These are phyloP conservation scores for Rhypophila decipiens DNA, from an alignment of 495 filamentous ascomycete genomes.

Conservation along the genomic window DNA sequence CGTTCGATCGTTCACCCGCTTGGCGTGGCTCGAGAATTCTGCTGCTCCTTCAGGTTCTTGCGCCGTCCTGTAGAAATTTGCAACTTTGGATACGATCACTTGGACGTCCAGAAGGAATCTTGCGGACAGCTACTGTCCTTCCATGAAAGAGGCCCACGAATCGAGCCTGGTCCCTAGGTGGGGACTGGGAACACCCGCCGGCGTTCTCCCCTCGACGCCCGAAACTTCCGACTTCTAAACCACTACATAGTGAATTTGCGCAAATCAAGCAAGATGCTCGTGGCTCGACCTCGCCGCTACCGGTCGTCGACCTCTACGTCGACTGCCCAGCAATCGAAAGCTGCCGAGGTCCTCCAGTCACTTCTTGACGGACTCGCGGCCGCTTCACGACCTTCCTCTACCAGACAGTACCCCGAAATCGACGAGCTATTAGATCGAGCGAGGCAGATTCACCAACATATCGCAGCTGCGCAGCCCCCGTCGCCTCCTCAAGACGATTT, in stretches of 20 bases:
- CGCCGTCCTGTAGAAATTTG: no score
- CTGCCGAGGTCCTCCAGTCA: conserved; percentile 53
- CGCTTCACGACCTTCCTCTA: conserved; percentile 11
- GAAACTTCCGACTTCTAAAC: no score
- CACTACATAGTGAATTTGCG: no score
- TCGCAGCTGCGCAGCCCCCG: conserved; percentile 38
- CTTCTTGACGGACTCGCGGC: conserved; percentile 49
- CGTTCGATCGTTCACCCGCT: no score
- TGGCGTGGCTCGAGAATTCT: no score
- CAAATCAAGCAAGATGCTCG: conserved; percentile 27
- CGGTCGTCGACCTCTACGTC: conserved; percentile 59
- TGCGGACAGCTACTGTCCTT: conserved; percentile 4
- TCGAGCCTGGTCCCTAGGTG: conserved; percentile 22
- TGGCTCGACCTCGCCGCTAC: conserved; percentile 45
- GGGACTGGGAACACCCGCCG: conserved; percentile 15
- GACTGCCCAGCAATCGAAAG: conserved; percentile 46
- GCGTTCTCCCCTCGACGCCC: no score
- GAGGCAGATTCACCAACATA: conserved; percentile 39
- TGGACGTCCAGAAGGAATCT: no score
- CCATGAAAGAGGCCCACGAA: conserved; percentile 15
- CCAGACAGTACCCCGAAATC: conserved; percentile 35
- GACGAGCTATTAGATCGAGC: conserved; percentile 32
- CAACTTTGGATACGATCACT: no score
- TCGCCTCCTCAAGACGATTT: conserved; percentile 66
- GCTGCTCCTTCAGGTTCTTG: no score